These are phyloP conservation scores for Leccinum incarnatum DNA, from an alignment of 768 basidiomycete genomes.

Conservation along the genomic window DNA sequence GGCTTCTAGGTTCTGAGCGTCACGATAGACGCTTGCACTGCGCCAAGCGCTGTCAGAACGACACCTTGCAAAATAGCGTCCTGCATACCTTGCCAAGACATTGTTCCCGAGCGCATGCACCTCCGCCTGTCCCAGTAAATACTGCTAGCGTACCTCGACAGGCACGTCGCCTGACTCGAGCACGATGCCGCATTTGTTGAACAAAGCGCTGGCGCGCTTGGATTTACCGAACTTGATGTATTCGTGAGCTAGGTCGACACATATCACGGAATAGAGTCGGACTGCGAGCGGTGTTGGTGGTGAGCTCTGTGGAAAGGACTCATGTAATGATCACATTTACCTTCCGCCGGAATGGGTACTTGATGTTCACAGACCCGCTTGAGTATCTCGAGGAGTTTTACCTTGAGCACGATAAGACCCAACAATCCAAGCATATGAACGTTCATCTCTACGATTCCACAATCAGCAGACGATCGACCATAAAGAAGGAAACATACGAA, in stretches of 20 bases:
- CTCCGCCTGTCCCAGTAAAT: conserved; percentile 66
- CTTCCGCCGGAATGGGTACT: conserved; percentile 40
- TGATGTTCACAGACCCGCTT: conserved; percentile 58
- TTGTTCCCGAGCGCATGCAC: conserved; percentile 61
- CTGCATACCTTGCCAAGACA: conserved; percentile 52
- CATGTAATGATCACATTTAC: conserved; percentile 33
- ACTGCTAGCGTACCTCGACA: conserved; percentile 49
- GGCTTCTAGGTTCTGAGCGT: conserved; percentile 53
- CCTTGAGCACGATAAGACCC: conserved; percentile 60
- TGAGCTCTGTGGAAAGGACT: background rate
- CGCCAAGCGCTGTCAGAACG: background rate
- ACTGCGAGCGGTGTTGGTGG: conserved; percentile 34
- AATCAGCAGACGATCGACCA: background rate
- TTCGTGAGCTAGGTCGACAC: conserved; percentile 73
- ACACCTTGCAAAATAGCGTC: background rate
- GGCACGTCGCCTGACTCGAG: conserved; percentile 46
- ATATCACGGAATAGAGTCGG: conserved; percentile 60
- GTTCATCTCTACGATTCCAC: conserved; percentile 43
- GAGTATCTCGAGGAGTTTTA: conserved; percentile 64
- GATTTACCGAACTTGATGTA: conserved; percentile 76
- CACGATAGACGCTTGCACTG: conserved; percentile 53
- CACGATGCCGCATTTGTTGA: conserved; percentile 51
- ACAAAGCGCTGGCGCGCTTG: conserved; percentile 63
- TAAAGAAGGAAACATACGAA: conserved; percentile 44
- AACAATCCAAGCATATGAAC: conserved; percentile 67